phyloP scores from a whole-genome alignment of 257 asterid genomes.

The Solanum verrucosum region DNA sequence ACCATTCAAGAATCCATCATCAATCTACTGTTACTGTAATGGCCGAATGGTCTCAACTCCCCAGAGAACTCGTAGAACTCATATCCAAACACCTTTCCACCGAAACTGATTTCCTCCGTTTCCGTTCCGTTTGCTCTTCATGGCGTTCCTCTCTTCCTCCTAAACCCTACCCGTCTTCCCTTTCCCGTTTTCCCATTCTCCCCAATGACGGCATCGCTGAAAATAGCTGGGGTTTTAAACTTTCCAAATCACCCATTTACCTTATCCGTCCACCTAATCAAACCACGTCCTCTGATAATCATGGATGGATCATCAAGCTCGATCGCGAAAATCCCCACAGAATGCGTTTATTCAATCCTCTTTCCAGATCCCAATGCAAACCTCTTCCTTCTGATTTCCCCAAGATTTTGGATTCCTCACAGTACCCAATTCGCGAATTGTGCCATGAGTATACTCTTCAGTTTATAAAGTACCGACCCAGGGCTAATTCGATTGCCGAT shows the following conservation, averaged over 20 bases:
- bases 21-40: constrained; percentile 2
- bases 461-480: constrained; percentile 59
- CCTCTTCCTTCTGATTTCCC: constrained; percentile 57
- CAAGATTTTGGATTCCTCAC: constrained; percentile 23
- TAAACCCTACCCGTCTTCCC: constrained; percentile 13
- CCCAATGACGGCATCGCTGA: constrained; percentile 66
- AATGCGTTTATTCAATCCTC: constrained; percentile 53
- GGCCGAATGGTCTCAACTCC: constrained; percentile 82
- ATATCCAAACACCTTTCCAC: constrained; percentile 41
- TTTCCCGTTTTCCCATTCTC: constrained; percentile 61
- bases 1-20: neutral
- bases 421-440: constrained; percentile 42
- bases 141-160: constrained; percentile 62
- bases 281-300: neutral
- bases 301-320: constrained; percentile 57
- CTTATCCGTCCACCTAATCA: constrained; percentile 24
- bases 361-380: constrained; percentile 34
- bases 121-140: constrained; percentile 71
- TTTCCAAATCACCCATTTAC: constrained; percentile 53
- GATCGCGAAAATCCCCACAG: constrained; percentile 45
- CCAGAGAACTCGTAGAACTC: constrained; percentile 56
- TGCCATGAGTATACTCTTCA: constrained; percentile 63
- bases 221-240: constrained; percentile 68
- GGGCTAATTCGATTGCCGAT: constrained; percentile 61
- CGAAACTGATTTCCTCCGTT: constrained; percentile 61